Evolutionary conservation across 306 rosid genomes (phyloP).

Genomic region (Gynostemma pentaphyllum): DNA sequence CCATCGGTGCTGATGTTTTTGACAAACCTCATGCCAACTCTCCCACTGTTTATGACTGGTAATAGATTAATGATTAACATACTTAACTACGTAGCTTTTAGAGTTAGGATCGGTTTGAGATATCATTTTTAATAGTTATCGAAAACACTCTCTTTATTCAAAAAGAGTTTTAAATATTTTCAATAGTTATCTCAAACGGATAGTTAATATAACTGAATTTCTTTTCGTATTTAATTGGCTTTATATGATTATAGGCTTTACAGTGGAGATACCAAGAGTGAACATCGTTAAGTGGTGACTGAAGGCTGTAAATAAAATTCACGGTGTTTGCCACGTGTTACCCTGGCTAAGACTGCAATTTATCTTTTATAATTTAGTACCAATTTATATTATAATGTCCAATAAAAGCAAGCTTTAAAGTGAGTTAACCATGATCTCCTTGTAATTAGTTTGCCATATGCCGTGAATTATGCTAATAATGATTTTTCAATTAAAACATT

Average conservation of each 20-base stretch:
- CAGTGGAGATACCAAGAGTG: conserved; percentile 67
- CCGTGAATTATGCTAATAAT: neutral
- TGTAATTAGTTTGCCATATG: neutral
- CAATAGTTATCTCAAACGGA: too few relatives aligned
- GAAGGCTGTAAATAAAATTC: conserved; percentile 17
- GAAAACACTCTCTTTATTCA: too few relatives aligned
- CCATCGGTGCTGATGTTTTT: conserved; percentile 46
- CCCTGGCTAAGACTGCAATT: neutral
- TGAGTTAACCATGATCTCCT: neutral
- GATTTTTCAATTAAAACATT: too few relatives aligned
- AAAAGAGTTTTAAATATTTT: too few relatives aligned
- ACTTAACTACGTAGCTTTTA: too few relatives aligned
- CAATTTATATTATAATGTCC: neutral
- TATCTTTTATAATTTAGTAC: neutral
- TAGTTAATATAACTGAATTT: too few relatives aligned
- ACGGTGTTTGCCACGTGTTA: conserved; percentile 7
- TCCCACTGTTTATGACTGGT: conserved; percentile 96
- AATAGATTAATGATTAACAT: neutral
- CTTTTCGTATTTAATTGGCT: neutral
- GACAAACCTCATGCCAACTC: conserved; percentile 84
- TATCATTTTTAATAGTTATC: too few relatives aligned
- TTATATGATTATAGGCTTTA: conserved; percentile 55
- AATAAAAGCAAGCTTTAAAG: neutral
- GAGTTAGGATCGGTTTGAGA: too few relatives aligned
- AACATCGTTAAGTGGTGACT: conserved; percentile 38